phyloP scores from a whole-genome alignment of 73 alveolate genomes.

The Stentor roeselii region DNA sequence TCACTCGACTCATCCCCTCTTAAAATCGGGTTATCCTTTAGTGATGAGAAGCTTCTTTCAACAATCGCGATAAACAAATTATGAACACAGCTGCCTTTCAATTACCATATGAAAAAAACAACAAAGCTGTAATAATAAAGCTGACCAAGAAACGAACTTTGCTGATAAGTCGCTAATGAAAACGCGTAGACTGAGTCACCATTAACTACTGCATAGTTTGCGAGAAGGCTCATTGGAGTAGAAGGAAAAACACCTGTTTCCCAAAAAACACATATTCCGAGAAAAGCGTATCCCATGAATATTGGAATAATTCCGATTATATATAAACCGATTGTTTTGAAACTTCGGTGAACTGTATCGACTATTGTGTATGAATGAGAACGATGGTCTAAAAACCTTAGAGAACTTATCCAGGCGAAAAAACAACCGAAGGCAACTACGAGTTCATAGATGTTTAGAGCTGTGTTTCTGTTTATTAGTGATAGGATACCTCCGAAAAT shows the following conservation, averaged over 20 bases:
- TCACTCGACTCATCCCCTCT: conserved; percentile 8
- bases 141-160: conserved; percentile 60
- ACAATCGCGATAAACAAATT: conserved; percentile 74
- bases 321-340: conserved; percentile 58
- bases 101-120: conserved; percentile 55
- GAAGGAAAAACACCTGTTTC: conserved; percentile 64
- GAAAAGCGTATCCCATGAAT: conserved; percentile 79
- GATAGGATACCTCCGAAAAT: conserved; percentile 53
- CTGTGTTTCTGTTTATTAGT: neutral
- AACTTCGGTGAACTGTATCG: conserved; percentile 49
- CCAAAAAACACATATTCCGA: conserved; percentile 88
- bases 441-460: conserved; percentile 35
- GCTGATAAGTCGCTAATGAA: conserved; percentile 53
- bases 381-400: conserved; percentile 51
- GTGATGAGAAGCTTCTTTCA: conserved; percentile 63
- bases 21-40: neutral
- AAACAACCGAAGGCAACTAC: conserved; percentile 80
- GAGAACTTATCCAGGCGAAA: conserved; percentile 70
- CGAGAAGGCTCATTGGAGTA: conserved; percentile 55
- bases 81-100: conserved; percentile 42
- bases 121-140: conserved; percentile 64
- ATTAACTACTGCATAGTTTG: conserved; percentile 69
- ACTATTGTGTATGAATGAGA: conserved; percentile 38
- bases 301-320: conserved; percentile 74
- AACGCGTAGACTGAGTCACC: conserved; percentile 85